Percentiles rank a stretch among this genome's conserved stretches.
phyloP scores from a whole-genome alignment of 129 eudicot species.

The Flaveria ramosissima region DNA sequence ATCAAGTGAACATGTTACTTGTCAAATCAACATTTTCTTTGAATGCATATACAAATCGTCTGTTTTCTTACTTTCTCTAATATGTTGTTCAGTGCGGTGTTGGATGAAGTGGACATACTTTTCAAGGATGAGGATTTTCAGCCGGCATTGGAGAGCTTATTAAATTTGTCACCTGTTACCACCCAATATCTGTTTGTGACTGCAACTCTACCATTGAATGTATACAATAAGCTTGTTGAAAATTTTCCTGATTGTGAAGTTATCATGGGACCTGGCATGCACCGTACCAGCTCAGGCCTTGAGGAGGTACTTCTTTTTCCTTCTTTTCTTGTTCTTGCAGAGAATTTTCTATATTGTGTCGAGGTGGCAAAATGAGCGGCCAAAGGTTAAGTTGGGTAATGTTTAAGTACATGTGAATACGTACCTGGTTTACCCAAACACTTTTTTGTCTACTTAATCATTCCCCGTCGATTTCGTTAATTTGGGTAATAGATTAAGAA shows the following conservation, averaged over 20 bases:
- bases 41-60: neutral
- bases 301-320: slow-evolving; percentile 73
- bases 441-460: neutral
- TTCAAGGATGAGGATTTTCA: slow-evolving; percentile 88
- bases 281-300: slow-evolving; percentile 91
- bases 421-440: neutral
- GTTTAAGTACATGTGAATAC: neutral
- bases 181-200: slow-evolving; percentile 95
- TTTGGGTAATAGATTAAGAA: neutral
- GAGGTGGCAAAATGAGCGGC: slow-evolving; percentile 1
- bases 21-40: slow-evolving; percentile 9
- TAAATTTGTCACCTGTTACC: slow-evolving; percentile 66
- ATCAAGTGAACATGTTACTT: slow-evolving; percentile 4
- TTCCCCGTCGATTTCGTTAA: neutral
- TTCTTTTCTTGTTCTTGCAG: neutral
- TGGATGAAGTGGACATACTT: slow-evolving; percentile 97
- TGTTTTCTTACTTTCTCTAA: neutral
- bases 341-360: neutral
- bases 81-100: slow-evolving; percentile 56
- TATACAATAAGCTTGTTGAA: slow-evolving; percentile 85
- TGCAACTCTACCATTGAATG: slow-evolving; percentile 83
- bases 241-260: slow-evolving; percentile 84
- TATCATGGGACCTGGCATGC: slow-evolving; percentile 96
- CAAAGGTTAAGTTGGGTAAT: neutral
- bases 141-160: slow-evolving; percentile 69